Evolutionary conservation across 2,329 filamentous ascomycete genomes (phyloP), one percentile per base, ranked within the genome.

Genomic region (Fusarium papillatum): DNA sequence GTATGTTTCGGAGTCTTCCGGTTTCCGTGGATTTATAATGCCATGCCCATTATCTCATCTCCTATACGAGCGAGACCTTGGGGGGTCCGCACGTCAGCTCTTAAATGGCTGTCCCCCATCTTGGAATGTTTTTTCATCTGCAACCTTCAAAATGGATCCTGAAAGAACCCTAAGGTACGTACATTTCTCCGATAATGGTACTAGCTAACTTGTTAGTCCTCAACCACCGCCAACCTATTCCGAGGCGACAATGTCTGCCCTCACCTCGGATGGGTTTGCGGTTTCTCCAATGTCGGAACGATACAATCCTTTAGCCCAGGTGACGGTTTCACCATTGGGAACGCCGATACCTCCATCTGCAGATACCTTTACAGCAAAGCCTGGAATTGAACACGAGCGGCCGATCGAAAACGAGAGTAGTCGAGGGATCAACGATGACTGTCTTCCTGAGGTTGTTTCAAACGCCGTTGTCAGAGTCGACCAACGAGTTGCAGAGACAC

Each of bases 161-260:
- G 24, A 61, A 39, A 61, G 57, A 61, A 26, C 36, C 22, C 57
- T 41, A 41, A 61, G 57, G 57, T 61, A 26, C 24, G 17, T n/a
- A 5, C 10, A 5, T 26, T 19, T 24, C 17, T 26, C 10, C 9
- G 24, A 16, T 39, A 7, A 29, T 38, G 24, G 2, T 9, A 5
- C 36, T 26, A 5, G 39, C 19, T 63, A n/a, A 63, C 60, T 46
- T 19, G 36, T 16, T 39, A 63, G 60, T 16, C 60, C 39, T 24
- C 57, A 9, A 39, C 60, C 59, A 9, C 59, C 60, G 19, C 60
- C 60, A 2, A 63, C 24, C 22, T 63, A 63, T 3, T 48, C 60
- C 24, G 60, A 63, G 24, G 60, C 60, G 16, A 63, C 60, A 2
- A 63, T 46, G 60, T 63, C 60, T 31, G 60, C 60, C 19, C 41